Percentiles rank a stretch among this genome's conserved stretches.
These are phyloP conservation scores for Hygrophila difformis DNA, from an alignment of 257 asterid species.

Conservation along the genomic window DNA sequence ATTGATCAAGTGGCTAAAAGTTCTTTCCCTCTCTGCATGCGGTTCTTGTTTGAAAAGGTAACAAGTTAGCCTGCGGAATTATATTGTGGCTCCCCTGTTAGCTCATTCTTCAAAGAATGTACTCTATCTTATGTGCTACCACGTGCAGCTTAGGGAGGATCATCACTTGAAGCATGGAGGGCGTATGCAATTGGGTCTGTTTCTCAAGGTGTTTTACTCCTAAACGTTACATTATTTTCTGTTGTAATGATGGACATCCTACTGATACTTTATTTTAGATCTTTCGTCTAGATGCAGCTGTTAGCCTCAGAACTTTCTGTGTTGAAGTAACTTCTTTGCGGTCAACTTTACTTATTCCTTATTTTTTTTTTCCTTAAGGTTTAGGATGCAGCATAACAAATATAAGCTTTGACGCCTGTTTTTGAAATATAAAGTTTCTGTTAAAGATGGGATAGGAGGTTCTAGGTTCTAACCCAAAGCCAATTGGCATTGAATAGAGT, in stretches of 20 bases:
- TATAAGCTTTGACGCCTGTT: too few relatives aligned
- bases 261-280: too few relatives aligned
- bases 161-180: constrained; percentile 99
- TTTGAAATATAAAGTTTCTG: too few relatives aligned
- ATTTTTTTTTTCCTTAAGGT: too few relatives aligned
- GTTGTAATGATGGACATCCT: too few relatives aligned
- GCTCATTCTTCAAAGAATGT: constrained; percentile 4
- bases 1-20: constrained; percentile 83
- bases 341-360: constrained; percentile 5
- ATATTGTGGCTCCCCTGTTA: too few relatives aligned
- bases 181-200: constrained; percentile 86
- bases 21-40: constrained; percentile 98
- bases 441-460: too few relatives aligned
- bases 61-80: constrained; percentile 15
- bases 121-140: constrained; percentile 12
- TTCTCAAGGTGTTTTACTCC: constrained; percentile 67
- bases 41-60: constrained; percentile 90
- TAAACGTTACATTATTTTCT: too few relatives aligned
- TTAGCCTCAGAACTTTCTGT: neutral
- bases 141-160: constrained; percentile 80
- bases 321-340: constrained; percentile 4
- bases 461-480: too few relatives aligned
- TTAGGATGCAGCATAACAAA: too few relatives aligned
- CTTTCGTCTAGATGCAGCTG: too few relatives aligned
- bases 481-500: too few relatives aligned